Evolutionary conservation across 2,329 filamentous ascomycete genomes (phyloP), one percentile per base, ranked within the genome.

Genomic region (Piedraia hortae): DNA sequence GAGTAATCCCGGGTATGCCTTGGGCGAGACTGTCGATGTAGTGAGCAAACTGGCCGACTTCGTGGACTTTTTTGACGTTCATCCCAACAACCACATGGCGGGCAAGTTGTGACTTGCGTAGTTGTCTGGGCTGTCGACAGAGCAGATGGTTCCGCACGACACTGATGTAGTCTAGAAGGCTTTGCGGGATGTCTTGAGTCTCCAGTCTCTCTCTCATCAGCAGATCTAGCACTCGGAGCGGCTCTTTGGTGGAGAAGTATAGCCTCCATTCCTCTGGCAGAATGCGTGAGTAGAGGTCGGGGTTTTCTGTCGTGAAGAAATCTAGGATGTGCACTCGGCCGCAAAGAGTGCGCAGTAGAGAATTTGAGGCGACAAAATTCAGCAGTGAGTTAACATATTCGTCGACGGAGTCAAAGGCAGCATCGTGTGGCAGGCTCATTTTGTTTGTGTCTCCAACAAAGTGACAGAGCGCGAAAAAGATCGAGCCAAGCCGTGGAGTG

Each of bases 251-350:
- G 16, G 69, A 48, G 32, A 93, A 67, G 48, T 78, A 93, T 0
- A 53, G 40, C 31, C 74, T 63, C 85, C 85, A 97, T 44, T 78
- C 66, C 28, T 58, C 42, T 0, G 78, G 74, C 1, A 97, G 46
- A 1, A 82, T 59, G 1, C 59, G 55, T 23, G 70, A 62, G 42
- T 90, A 97, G 0, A 91, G 56, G 30, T 77, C 71, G 4, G 77
- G 74, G 21, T 77, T 62, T 18, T 64, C 62, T 2, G 78, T 29
- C 8, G 25, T 91, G 48, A 91, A 77, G 47, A 97, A 93, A 43
- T 97, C 85, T 25, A 93, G 57, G 30, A 97, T 80, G 41, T 97
- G 85, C 1, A 93, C 74, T n/a, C 82, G 80, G 24, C 85, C 85
- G 40, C 78, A 90, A n/a, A 97, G 56, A 12, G 74, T 75, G 32